Conservation (phyloP, 805 yeast genomes). For the Maudiozyma serrabonitensis region DNA sequence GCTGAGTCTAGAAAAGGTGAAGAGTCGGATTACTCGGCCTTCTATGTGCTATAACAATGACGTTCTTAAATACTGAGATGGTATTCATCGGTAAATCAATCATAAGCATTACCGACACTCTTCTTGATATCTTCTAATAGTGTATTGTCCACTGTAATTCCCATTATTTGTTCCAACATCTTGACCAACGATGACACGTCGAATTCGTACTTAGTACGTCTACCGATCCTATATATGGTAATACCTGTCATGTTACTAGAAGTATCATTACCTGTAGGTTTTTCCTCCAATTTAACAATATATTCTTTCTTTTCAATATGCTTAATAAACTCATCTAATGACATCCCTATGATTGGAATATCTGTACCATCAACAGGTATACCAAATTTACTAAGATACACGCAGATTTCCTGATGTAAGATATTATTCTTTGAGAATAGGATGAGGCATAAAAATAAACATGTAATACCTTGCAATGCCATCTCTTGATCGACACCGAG, state of each 20-base stretch:
- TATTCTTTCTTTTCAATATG: conserved; percentile 18
- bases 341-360: conserved; percentile 19
- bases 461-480: conserved; percentile 17
- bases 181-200: conserved; percentile 12
- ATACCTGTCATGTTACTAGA: background rate
- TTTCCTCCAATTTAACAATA: conserved; percentile 15
- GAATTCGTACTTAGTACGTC: conserved; percentile 23
- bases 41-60: too few relatives aligned
- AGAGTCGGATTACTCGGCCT: too few relatives aligned
- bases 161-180: conserved; percentile 16
- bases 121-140: conserved; percentile 15
- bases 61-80: background rate
- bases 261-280: background rate
- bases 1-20: too few relatives aligned
- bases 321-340: conserved; percentile 18
- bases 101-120: conserved; percentile 22
- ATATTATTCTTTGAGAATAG: conserved; percentile 23
- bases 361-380: conserved; percentile 19
- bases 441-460: conserved; percentile 14
- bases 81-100: background rate
- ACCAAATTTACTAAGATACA: conserved; percentile 17
- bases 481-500: conserved; percentile 14
- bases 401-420: conserved; percentile 18
- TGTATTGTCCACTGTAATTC: conserved; percentile 8
- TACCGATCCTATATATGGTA: conserved; percentile 18